Percentiles rank a stretch among this genome's conserved stretches.
Evolutionary conservation across 768 basidiomycete species (phyloP).

Genomic region (Porphyrellus cyaneotinctus): DNA sequence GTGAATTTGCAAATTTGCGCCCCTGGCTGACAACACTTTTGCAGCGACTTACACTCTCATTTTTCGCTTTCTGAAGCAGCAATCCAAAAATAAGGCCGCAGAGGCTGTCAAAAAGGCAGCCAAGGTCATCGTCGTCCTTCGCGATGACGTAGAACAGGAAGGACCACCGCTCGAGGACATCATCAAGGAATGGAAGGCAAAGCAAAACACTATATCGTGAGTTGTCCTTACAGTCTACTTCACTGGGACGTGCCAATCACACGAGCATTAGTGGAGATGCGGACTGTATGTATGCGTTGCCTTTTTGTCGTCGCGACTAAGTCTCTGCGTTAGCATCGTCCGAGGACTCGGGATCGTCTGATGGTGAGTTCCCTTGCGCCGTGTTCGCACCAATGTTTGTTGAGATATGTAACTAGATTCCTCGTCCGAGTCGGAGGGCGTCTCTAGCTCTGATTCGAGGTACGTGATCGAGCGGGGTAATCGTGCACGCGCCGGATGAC

Average conservation of each 20-base stretch:
- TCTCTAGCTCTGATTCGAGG: constrained; percentile 27
- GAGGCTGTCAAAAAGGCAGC: constrained; percentile 71
- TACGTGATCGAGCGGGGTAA: constrained; percentile 7
- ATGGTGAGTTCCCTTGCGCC: constrained; percentile 15
- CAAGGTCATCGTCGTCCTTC: constrained; percentile 55
- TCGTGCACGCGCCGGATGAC: constrained; percentile 2
- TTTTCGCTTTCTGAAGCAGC: constrained; percentile 65
- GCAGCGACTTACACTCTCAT: constrained; percentile 75
- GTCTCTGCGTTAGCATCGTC: constrained; percentile 17
- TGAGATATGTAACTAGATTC: constrained; percentile 9
- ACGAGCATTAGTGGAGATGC: constrained; percentile 10
- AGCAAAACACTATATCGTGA: constrained; percentile 29
- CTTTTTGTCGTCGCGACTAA: constrained; percentile 3
- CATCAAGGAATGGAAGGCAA: constrained; percentile 58
- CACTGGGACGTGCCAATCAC: constrained; percentile 2
- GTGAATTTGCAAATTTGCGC: neutral
- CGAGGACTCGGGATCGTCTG: constrained; percentile 25
- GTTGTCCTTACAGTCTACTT: constrained; percentile 7
- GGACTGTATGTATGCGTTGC: constrained; percentile 22
- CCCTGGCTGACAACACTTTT: constrained; percentile 3
- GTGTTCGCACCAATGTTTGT: neutral
- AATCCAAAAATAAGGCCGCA: constrained; percentile 66
- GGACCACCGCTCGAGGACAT: constrained; percentile 63
- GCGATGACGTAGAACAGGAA: constrained; percentile 45
- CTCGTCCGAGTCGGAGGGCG: constrained; percentile 19